A percentile compares a stretch with the other conserved stretches of the same genome.
phyloP scores from a whole-genome alignment of 1,284 basidiomycete genomes.

The Coniophora puteana region DNA sequence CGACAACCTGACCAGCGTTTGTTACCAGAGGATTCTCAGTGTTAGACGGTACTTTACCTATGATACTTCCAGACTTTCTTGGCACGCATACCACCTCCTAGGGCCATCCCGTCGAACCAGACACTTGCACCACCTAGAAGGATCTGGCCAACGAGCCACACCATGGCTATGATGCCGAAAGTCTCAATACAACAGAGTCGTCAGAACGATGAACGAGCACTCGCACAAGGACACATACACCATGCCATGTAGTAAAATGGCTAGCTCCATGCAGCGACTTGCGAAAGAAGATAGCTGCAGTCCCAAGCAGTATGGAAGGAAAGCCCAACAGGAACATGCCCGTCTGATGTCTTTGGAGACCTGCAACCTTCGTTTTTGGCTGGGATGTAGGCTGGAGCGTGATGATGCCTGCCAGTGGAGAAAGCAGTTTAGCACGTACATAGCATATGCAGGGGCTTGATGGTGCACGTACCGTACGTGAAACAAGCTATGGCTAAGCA shows the following conservation, averaged over 20 bases:
- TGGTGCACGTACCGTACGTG: constrained; percentile 47
- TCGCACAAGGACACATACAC: constrained; percentile 37
- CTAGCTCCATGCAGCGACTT: constrained; percentile 42
- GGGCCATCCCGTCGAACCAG: constrained; percentile 59
- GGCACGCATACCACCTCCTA: constrained; percentile 63
- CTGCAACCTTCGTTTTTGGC: constrained; percentile 60
- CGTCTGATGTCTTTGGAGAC: constrained; percentile 60
- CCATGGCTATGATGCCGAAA: constrained; percentile 51
- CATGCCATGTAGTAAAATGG: constrained; percentile 69
- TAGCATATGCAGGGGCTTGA: background rate
- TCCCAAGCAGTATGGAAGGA: constrained; percentile 52
- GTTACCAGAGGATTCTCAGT: constrained; percentile 4
- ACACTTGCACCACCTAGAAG: constrained; percentile 62
- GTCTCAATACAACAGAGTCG: constrained; percentile 28
- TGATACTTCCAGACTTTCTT: constrained; percentile 77
- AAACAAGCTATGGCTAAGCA: constrained; percentile 50
- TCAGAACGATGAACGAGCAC: background rate
- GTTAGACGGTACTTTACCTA: constrained; percentile 37
- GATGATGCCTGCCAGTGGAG: constrained; percentile 48
- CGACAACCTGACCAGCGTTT: constrained; percentile 41
- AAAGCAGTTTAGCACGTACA: background rate
- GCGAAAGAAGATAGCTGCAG: constrained; percentile 49
- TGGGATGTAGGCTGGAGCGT: constrained; percentile 74
- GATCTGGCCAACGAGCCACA: constrained; percentile 55
- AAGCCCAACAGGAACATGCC: constrained; percentile 50